Evolutionary conservation across 2,329 filamentous ascomycete species (phyloP).

Genomic region (Cryphonectria naterciae): DNA sequence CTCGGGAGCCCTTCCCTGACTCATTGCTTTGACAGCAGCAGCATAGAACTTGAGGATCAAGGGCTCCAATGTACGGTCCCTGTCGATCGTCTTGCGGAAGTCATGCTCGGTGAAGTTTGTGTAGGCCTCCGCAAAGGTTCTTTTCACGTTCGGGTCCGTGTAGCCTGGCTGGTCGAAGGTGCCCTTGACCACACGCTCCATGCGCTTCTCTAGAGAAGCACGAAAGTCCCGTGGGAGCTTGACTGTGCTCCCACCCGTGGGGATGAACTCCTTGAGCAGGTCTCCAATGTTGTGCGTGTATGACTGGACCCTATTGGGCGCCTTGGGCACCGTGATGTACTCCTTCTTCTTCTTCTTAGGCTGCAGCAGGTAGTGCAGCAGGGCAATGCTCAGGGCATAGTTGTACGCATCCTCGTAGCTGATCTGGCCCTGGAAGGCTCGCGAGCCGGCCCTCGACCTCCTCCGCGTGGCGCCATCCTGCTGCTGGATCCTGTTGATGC

Average conservation of each 20-base stretch:
- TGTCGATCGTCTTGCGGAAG: slow-evolving; percentile 90
- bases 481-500: slow-evolving; percentile 49
- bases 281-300: slow-evolving; percentile 71
- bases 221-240: slow-evolving; percentile 64
- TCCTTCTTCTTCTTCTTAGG: slow-evolving; percentile 88
- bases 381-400: slow-evolving; percentile 88
- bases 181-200: slow-evolving; percentile 80
- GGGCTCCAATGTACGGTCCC: slow-evolving; percentile 90
- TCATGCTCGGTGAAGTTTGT: slow-evolving; percentile 88
- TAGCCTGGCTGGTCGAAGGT: slow-evolving; percentile 85
- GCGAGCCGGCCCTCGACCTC: slow-evolving; percentile 50
- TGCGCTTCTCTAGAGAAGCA: slow-evolving; percentile 65
- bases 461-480: slow-evolving; percentile 38
- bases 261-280: slow-evolving; percentile 82
- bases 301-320: slow-evolving; percentile 65
- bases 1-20: slow-evolving; percentile 70
- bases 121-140: slow-evolving; percentile 92
- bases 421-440: slow-evolving; percentile 51
- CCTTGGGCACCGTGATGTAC: slow-evolving; percentile 72
- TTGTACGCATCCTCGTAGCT: slow-evolving; percentile 83
- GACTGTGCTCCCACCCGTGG: slow-evolving; percentile 43
- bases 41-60: slow-evolving; percentile 96
- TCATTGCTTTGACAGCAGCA: slow-evolving; percentile 85
- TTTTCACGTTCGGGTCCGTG: slow-evolving; percentile 86
- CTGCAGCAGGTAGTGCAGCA: slow-evolving; percentile 89